phyloP scores from a whole-genome alignment of 345 rosid species.

The Alliaria petiolata region DNA sequence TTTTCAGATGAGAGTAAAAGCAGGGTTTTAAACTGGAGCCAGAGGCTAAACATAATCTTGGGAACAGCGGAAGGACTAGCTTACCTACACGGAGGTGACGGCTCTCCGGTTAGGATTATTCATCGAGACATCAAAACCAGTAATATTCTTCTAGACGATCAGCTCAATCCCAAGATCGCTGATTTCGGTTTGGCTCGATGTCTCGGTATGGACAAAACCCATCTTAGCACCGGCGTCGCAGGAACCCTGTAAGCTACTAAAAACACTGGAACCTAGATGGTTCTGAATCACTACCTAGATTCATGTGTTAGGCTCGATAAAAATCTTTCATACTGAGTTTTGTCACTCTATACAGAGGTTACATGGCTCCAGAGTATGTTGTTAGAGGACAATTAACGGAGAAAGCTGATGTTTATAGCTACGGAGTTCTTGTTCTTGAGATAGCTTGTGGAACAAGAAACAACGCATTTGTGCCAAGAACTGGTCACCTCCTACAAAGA shows the following conservation, averaged over 20 bases:
- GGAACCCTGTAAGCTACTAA: slow-evolving; percentile 44
- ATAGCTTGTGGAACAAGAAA: slow-evolving; percentile 38
- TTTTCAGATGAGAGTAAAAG: slow-evolving; percentile 31
- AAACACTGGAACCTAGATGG: not conserved
- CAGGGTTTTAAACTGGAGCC: slow-evolving; percentile 43
- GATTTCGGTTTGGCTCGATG: slow-evolving; percentile 54
- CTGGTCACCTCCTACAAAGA: slow-evolving; percentile 15
- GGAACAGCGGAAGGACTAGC: slow-evolving; percentile 55
- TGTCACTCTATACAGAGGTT: slow-evolving; percentile 34
- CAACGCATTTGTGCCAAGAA: slow-evolving; percentile 21
- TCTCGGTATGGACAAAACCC: slow-evolving; percentile 23
- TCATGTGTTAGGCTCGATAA: not conserved
- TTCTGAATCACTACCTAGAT: not conserved
- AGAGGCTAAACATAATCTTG: slow-evolving; percentile 35
- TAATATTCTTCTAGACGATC: slow-evolving; percentile 42
- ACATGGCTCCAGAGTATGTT: slow-evolving; percentile 53
- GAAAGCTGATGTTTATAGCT: slow-evolving; percentile 50
- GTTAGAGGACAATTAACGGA: slow-evolving; percentile 41
- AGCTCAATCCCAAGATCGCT: slow-evolving; percentile 43
- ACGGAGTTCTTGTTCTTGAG: slow-evolving; percentile 48
- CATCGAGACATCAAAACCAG: slow-evolving; percentile 59
- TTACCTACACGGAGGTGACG: slow-evolving; percentile 36
- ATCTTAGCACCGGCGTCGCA: slow-evolving; percentile 38
- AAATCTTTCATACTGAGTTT: not conserved
- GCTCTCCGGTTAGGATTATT: slow-evolving; percentile 30